Conservation (phyloP, 495 filamentous ascomycete species). For the Xylaria palmicola region DNA sequence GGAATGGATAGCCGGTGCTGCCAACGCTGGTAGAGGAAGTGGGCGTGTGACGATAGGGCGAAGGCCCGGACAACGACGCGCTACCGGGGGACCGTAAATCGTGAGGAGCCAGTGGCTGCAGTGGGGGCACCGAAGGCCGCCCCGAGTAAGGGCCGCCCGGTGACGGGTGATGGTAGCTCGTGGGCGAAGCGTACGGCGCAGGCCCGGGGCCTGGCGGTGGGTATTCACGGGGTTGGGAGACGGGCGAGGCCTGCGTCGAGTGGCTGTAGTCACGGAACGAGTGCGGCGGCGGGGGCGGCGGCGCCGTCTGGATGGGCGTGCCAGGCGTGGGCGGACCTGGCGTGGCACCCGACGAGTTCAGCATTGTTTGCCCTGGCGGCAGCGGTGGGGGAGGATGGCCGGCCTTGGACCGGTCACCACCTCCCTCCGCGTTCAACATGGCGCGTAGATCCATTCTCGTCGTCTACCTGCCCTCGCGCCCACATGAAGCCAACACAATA, state of each 20-base stretch:
- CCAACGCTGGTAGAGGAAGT: slow-evolving; percentile 41
- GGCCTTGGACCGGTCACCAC: slow-evolving; percentile 24
- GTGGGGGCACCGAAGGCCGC: slow-evolving; percentile 49
- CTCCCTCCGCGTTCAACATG: slow-evolving; percentile 52
- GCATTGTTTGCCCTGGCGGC: slow-evolving; percentile 23
- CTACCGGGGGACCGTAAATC: slow-evolving; percentile 54
- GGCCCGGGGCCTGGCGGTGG: slow-evolving; percentile 30
- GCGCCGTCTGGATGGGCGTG: slow-evolving; percentile 45
- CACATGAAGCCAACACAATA: background rate
- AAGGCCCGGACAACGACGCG: slow-evolving; percentile 46
- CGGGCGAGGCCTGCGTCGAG: slow-evolving; percentile 42
- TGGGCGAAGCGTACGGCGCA: slow-evolving; percentile 37
- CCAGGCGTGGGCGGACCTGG: slow-evolving; percentile 40
- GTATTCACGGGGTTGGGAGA: slow-evolving; percentile 30
- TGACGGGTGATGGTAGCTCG: slow-evolving; percentile 38
- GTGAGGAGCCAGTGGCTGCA: slow-evolving; percentile 47
- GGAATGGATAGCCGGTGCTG: slow-evolving; percentile 55
- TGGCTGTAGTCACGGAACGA: slow-evolving; percentile 50
- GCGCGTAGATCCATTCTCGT: slow-evolving; percentile 56
- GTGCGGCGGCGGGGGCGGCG: slow-evolving; percentile 35
- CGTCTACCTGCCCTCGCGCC: background rate
- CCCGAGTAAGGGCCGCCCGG: slow-evolving; percentile 37
- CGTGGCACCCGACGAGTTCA: slow-evolving; percentile 13
- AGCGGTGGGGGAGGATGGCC: slow-evolving; percentile 21
- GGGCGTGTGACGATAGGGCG: slow-evolving; percentile 53